Percentiles rank a stretch among this genome's conserved stretches.
Conservation (phyloP, 2,329 filamentous ascomycete species). For the Arthrocladium fulminans region DNA sequence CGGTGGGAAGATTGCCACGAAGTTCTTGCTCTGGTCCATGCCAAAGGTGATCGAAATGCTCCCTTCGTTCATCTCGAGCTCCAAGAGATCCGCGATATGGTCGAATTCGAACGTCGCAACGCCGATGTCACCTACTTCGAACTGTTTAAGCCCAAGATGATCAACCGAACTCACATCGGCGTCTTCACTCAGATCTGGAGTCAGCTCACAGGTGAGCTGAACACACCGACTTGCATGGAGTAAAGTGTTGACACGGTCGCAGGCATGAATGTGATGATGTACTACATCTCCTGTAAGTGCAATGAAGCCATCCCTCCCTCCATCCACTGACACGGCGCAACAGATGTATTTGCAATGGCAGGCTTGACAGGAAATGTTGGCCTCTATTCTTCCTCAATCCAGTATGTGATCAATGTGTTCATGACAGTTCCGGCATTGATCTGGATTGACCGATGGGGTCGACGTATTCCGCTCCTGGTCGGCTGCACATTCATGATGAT, state of each 20-base stretch:
- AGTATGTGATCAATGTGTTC: slow-evolving; percentile 70
- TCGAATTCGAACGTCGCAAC: slow-evolving; percentile 64
- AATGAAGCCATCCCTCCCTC: neutral
- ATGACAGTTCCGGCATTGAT: slow-evolving; percentile 70
- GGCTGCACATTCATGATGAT: slow-evolving; percentile 55
- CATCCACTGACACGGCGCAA: slow-evolving; percentile 22
- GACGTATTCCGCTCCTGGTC: slow-evolving; percentile 57
- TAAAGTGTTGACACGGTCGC: neutral
- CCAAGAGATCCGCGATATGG: slow-evolving; percentile 62
- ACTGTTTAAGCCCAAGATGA: slow-evolving; percentile 63
- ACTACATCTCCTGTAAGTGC: slow-evolving; percentile 41
- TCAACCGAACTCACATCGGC: slow-evolving; percentile 63
- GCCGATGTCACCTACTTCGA: slow-evolving; percentile 62
- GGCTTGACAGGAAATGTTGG: slow-evolving; percentile 52
- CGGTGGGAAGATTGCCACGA: slow-evolving; percentile 47
- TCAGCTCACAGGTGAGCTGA: slow-evolving; percentile 65
- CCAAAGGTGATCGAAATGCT: slow-evolving; percentile 54
- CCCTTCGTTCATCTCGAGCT: slow-evolving; percentile 61
- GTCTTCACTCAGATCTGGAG: slow-evolving; percentile 68
- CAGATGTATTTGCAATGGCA: slow-evolving; percentile 63
- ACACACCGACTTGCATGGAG: slow-evolving; percentile 43
- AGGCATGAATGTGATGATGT: slow-evolving; percentile 50
- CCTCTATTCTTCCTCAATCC: slow-evolving; percentile 58
- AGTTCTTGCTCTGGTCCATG: slow-evolving; percentile 51
- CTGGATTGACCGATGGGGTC: slow-evolving; percentile 67